A percentile compares a stretch with the other conserved stretches of the same genome.
These are phyloP conservation scores for Schwanniomyces pseudopolymorphus DNA, from an alignment of 805 yeast species.

Conservation along the genomic window DNA sequence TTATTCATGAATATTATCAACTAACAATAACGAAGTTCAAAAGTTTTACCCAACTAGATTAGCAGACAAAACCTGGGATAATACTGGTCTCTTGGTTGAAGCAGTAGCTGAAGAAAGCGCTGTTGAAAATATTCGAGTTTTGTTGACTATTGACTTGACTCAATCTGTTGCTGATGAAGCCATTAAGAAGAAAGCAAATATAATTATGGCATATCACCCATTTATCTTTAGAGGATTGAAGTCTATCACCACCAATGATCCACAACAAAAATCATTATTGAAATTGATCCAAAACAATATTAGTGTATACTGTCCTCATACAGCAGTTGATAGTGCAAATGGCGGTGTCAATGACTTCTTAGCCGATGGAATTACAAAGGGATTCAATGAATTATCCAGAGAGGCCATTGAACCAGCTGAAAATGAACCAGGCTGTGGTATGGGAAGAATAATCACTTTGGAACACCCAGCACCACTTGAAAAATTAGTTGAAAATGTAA, in stretches of 20 bases:
- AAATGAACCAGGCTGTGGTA: slow-evolving; percentile 61
- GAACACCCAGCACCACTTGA: slow-evolving; percentile 40
- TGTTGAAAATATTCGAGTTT: slow-evolving; percentile 28
- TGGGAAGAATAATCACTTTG: slow-evolving; percentile 71
- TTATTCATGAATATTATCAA: no score
- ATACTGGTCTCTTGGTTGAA: slow-evolving; percentile 87
- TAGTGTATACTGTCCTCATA: slow-evolving; percentile 92
- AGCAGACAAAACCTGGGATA: slow-evolving; percentile 93
- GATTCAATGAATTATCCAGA: slow-evolving; percentile 22
- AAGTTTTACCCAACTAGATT: slow-evolving; percentile 74
- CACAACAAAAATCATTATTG: slow-evolving; percentile 80
- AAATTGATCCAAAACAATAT: slow-evolving; percentile 73
- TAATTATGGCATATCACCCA: slow-evolving; percentile 87
- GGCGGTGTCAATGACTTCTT: slow-evolving; percentile 97
- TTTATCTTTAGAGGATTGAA: slow-evolving; percentile 90
- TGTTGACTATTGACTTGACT: slow-evolving; percentile 85
- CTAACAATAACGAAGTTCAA: slow-evolving; percentile 45
- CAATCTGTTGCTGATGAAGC: slow-evolving; percentile 86
- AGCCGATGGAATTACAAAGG: slow-evolving; percentile 51
- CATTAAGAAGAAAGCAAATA: slow-evolving; percentile 46
- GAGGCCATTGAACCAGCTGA: slow-evolving; percentile 46
- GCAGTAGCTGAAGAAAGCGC: slow-evolving; percentile 38
- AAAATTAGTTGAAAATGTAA: slow-evolving; percentile 51
- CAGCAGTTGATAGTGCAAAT: slow-evolving; percentile 88
- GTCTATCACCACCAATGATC: slow-evolving; percentile 56